Conservation (phyloP, 2,329 filamentous ascomycete genomes). For the Neobulgaria alba region DNA sequence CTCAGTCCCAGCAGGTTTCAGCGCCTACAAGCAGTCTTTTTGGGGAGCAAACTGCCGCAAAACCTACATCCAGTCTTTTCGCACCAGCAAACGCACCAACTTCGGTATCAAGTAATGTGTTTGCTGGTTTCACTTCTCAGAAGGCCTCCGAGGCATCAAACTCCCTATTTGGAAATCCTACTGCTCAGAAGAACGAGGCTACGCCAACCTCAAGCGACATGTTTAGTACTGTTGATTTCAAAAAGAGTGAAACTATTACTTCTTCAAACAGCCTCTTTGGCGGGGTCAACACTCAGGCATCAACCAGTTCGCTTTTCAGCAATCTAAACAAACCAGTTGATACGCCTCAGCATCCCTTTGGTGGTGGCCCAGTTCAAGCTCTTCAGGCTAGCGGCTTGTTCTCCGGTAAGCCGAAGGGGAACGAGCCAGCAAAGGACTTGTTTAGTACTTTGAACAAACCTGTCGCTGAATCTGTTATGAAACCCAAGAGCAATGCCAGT, state of each 20-base stretch:
- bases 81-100: too few relatives aligned
- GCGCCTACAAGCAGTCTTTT: slow-evolving; percentile 6
- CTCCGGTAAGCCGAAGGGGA: not conserved
- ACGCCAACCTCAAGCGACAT: slow-evolving; percentile 2
- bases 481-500: slow-evolving; percentile 11
- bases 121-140: slow-evolving; percentile 6
- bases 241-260: too few relatives aligned
- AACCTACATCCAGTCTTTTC: not conserved
- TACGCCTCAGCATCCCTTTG: slow-evolving; percentile 1
- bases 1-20: too few relatives aligned
- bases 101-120: slow-evolving; percentile 5
- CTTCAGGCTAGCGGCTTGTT: not conserved
- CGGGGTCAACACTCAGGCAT: not conserved
- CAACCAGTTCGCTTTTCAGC: not conserved
- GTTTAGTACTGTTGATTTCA: slow-evolving; percentile 8
- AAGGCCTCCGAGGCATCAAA: not conserved
- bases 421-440: slow-evolving; percentile 5
- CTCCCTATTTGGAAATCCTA: slow-evolving; percentile 5
- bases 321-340: slow-evolving; percentile 4
- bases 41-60: not conserved
- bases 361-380: not conserved
- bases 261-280: slow-evolving; percentile 1
- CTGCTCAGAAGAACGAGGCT: not conserved
- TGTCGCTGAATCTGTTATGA: slow-evolving; percentile 9
- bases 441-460: slow-evolving; percentile 19